Conservation (phyloP, 2,329 filamentous ascomycete species). For the Aureobasidium leucospermi region DNA sequence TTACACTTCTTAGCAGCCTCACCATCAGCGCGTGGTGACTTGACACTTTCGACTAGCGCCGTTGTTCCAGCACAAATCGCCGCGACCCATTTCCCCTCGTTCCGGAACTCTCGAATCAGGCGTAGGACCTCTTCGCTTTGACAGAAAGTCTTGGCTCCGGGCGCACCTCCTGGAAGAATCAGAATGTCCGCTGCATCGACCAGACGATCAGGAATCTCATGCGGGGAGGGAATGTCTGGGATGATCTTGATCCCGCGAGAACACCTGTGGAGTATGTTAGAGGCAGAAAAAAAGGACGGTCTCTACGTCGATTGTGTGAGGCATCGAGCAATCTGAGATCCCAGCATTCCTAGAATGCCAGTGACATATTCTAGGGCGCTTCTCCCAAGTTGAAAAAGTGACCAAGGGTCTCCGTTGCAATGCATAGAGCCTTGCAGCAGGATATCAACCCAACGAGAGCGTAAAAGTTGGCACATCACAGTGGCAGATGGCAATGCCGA, state of each 20-base stretch:
- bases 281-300: not conserved
- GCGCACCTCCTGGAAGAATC: slow-evolving; percentile 32
- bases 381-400: too few relatives aligned
- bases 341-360: too few relatives aligned
- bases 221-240: slow-evolving; percentile 26
- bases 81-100: slow-evolving; percentile 27
- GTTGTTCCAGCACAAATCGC: slow-evolving; percentile 34
- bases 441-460: too few relatives aligned
- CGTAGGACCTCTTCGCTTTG: slow-evolving; percentile 20
- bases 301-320: not conserved
- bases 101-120: slow-evolving; percentile 26
- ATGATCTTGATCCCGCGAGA: slow-evolving; percentile 31
- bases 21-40: slow-evolving; percentile 9
- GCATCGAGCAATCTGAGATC: not conserved
- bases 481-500: too few relatives aligned
- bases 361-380: too few relatives aligned
- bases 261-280: slow-evolving; percentile 22
- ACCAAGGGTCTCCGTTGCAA: too few relatives aligned
- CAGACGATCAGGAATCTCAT: slow-evolving; percentile 15
- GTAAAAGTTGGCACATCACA: too few relatives aligned
- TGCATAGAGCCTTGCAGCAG: too few relatives aligned
- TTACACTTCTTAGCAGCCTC: slow-evolving; percentile 19
- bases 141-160: slow-evolving; percentile 31
- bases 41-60: slow-evolving; percentile 26
- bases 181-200: slow-evolving; percentile 27